Base-by-base conservation (phyloP, 306 rosid species). In the Casuarina glauca region DNA sequence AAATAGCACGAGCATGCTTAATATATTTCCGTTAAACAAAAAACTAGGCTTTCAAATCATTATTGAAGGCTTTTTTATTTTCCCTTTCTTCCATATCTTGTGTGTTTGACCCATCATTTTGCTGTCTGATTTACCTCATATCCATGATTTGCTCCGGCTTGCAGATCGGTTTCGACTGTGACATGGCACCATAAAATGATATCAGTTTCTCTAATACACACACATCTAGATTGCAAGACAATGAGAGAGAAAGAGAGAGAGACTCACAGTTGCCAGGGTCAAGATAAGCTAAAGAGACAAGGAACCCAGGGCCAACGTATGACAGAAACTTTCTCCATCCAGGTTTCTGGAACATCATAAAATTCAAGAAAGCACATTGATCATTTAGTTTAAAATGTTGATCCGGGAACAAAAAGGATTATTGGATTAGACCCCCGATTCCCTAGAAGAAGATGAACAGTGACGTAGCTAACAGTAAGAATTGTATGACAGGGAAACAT, bases 161-260 rank as follows among this genome's bases (percentile, higher is more conserved):
- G 97, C 51, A 94, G 86, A 84, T 94, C 98, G 82, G 97, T 94
- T 87, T 94, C 94, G 94, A 94, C 97, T 94, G 87, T 41, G 44
- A 68, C 13, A 51, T 38, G n/a, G 17, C 5, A 48, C 19, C 38
- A 46, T 72, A 72, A 54, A 50, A 54, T 46, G 4, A n/a, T 38
- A 48, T 41, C 16, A 4, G 7, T 4, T 4, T 49, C 2, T 19
- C 2, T n/a, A 74, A 7, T 4, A 54, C 3, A n/a, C 3, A 5
- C 45, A 16, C 36, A 63, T 2, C 12, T 26, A 41, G 9, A 26
- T 26, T 39, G 32, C 32, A 26, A 26, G 32, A 26, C 39, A 39
- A 16, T 46, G 61, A 26, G 52, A 51, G 49, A 39, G 26, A 58
- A 51, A 54, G 55, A 78, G 43, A 50, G 60, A 26, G 74, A 69